A percentile compares a stretch with the other conserved stretches of the same genome.
Conservation (phyloP, 2,329 filamentous ascomycete species). For the Claviceps sp. region DNA sequence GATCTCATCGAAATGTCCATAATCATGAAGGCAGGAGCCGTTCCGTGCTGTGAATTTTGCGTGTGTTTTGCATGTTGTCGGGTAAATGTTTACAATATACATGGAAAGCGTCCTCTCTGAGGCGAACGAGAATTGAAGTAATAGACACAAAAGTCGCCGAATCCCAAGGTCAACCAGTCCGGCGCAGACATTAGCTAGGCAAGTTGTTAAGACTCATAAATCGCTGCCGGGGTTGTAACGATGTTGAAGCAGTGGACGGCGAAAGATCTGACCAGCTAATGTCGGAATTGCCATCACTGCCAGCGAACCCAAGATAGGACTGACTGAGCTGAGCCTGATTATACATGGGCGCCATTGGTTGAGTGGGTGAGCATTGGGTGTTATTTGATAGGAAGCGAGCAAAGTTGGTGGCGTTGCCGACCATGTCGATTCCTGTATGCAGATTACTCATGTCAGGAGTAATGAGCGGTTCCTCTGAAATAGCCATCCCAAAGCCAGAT, state of each 20-base stretch:
- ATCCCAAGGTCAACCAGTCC: not conserved
- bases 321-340: slow-evolving; percentile 24
- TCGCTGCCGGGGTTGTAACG: slow-evolving; percentile 13
- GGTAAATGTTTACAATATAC: not conserved
- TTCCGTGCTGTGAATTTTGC: not conserved
- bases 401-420: slow-evolving; percentile 24
- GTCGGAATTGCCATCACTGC: slow-evolving; percentile 25
- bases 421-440: slow-evolving; percentile 33
- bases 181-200: not conserved
- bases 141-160: not conserved
- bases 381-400: slow-evolving; percentile 32
- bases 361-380: slow-evolving; percentile 21
- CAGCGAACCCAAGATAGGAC: slow-evolving; percentile 25
- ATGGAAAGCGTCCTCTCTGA: not conserved
- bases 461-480: slow-evolving; percentile 34
- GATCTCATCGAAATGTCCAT: no score
- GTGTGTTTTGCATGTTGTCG: not conserved
- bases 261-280: slow-evolving; percentile 39
- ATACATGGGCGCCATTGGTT: slow-evolving; percentile 15
- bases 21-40: no score
- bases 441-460: slow-evolving; percentile 33
- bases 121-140: not conserved
- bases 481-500: slow-evolving; percentile 24
- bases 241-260: slow-evolving; percentile 20
- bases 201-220: slow-evolving; percentile 13